Evolutionary conservation across 139 green algal genomes (phyloP).

Genomic region (Coelastrella sp.): DNA sequence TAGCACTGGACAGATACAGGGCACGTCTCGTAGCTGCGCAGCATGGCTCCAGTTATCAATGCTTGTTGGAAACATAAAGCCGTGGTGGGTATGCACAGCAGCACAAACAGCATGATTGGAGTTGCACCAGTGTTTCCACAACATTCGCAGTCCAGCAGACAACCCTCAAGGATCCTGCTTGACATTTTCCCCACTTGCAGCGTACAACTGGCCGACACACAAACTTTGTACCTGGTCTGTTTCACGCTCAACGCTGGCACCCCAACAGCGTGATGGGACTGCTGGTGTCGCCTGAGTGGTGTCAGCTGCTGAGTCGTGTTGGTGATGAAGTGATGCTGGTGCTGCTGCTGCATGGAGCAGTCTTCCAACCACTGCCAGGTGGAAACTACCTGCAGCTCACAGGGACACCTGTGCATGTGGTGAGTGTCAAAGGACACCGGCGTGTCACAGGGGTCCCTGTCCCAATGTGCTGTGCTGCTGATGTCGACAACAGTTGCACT

Average conservation of each 20-base stretch:
- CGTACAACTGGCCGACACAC: neutral
- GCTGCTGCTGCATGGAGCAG: conserved; percentile 71
- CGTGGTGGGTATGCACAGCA: too few relatives aligned
- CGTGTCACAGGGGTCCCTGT: too few relatives aligned
- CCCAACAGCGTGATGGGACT: conserved; percentile 52
- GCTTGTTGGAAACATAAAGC: too few relatives aligned
- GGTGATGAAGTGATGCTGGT: conserved; percentile 81
- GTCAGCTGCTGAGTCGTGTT: conserved; percentile 70
- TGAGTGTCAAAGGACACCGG: too few relatives aligned
- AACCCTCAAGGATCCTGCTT: too few relatives aligned
- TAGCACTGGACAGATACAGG: too few relatives aligned
- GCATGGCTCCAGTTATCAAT: too few relatives aligned
- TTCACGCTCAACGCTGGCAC: conserved; percentile 56
- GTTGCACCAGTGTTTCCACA: neutral
- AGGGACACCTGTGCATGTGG: neutral
- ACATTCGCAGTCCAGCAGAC: too few relatives aligned
- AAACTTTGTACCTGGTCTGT: conserved; percentile 56
- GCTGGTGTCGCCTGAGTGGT: conserved; percentile 52
- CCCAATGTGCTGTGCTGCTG: too few relatives aligned
- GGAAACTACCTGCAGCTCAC: conserved; percentile 30
- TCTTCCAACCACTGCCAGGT: conserved; percentile 69
- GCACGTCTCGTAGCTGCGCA: conserved; percentile 53
- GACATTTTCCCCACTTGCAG: too few relatives aligned
- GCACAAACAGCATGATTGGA: conserved; percentile 20
- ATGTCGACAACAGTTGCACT: neutral